Evolutionary conservation across 352 stramenopile genomes (phyloP), one percentile per base, ranked within the genome.

Genomic region (Phytopythium litorale): DNA sequence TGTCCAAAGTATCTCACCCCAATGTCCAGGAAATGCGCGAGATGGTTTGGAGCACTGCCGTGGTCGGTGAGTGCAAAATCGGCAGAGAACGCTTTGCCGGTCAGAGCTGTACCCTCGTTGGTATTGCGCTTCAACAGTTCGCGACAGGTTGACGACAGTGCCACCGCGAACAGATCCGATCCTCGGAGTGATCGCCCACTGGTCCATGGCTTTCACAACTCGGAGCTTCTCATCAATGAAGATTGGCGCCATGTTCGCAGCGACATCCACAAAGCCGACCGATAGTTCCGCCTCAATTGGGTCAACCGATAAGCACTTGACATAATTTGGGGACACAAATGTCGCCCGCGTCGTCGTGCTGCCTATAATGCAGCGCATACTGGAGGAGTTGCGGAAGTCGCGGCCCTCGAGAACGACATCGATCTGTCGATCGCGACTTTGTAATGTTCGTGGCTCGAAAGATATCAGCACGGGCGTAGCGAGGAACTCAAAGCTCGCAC

Each of bases 351-450:
- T 75, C 65, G 15, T 70, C 71, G 1, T 43, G 2, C 32, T 18
- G 19, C 71, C 76, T 21, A 84, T 60, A 3, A 82, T 60, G 15
- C 76, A 82, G 13, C 45, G 66, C 1, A 82, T 23, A 7, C 64
- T 51, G 1, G 64, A 78, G 3, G 69, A 78, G 48, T 84, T 80
- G 7, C 52, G 59, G 18, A 84, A 84, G 54, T 77, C 60, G 25
- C 64, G 63, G 15, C 76, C 73, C 40, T 64, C 37, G 3, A 84
- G 30, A 23, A 66, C 48, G 6, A 84, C 3, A 7, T 25, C 46
- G 18, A 56, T 53, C 7, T 40, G 21, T 2, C 48, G 49, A 3
- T 67, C 53, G 19, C 37, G 51, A 25, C 25, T 40, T 13, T 68
- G 62, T 0, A 76, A 54, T 32, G 50, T 30, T 1, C 15, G 54